Conservation (phyloP, 495 filamentous ascomycete genomes). For the Talaromyces stipitatus region DNA sequence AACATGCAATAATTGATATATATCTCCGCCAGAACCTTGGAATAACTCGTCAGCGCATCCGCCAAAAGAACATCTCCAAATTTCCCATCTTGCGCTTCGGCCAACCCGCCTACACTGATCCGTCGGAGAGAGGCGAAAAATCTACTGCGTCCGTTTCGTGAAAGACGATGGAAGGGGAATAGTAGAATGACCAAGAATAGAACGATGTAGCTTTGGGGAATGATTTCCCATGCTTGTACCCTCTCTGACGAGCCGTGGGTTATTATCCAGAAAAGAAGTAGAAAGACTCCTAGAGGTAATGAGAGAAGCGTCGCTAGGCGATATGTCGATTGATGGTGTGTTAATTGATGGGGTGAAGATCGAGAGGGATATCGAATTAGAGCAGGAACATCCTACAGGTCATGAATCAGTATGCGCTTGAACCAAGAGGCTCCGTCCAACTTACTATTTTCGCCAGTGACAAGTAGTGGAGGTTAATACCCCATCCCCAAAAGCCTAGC, state of each 20-base stretch:
- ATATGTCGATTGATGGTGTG: constrained; percentile 76
- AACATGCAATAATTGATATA: constrained; percentile 89
- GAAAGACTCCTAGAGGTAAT: constrained; percentile 56
- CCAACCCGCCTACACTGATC: constrained; percentile 71
- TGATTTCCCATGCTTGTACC: constrained; percentile 67
- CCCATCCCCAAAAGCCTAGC: constrained; percentile 86
- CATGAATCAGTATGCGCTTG: not conserved
- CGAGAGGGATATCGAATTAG: constrained; percentile 74
- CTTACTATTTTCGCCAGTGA: constrained; percentile 61
- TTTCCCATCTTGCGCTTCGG: constrained; percentile 71
- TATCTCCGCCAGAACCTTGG: constrained; percentile 85
- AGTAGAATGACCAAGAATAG: constrained; percentile 61
- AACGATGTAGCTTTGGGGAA: constrained; percentile 74
- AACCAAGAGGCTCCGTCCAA: constrained; percentile 9
- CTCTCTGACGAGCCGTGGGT: constrained; percentile 58
- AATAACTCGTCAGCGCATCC: constrained; percentile 89
- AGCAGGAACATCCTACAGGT: constrained; percentile 65
- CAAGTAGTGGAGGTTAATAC: constrained; percentile 76
- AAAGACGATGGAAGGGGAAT: constrained; percentile 62
- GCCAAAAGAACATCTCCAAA: constrained; percentile 94
- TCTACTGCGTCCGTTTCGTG: constrained; percentile 63
- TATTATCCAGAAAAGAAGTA: constrained; percentile 74
- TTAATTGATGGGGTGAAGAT: constrained; percentile 51
- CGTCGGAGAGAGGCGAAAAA: constrained; percentile 66
- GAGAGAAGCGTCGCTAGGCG: constrained; percentile 71